Percentiles rank a stretch among this genome's conserved stretches.
Conservation (phyloP, 805 yeast genomes). For the Osmozyma mogii region DNA sequence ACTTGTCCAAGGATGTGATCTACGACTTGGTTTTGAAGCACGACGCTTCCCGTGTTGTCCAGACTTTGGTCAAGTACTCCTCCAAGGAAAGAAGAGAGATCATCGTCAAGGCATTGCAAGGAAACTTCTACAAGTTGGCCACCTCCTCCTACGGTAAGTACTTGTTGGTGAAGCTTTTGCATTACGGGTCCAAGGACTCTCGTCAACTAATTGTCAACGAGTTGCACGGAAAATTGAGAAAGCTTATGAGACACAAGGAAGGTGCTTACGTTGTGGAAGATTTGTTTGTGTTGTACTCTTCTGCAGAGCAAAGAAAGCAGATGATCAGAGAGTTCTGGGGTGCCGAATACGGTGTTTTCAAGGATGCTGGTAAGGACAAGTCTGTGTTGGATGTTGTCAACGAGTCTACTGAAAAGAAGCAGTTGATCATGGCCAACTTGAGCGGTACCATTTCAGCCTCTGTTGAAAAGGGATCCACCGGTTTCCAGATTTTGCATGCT, state of each 20-base stretch:
- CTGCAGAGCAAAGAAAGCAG: constrained; percentile 76
- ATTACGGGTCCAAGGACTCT: constrained; percentile 82
- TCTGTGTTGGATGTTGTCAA: constrained; percentile 57
- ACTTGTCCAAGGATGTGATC: constrained; percentile 63
- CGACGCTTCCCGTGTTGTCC: constrained; percentile 94
- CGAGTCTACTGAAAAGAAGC: constrained; percentile 72
- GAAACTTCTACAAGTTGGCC: constrained; percentile 72
- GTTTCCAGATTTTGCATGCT: constrained; percentile 92
- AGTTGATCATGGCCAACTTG: constrained; percentile 65
- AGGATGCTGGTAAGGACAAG: constrained; percentile 59
- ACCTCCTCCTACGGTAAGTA: constrained; percentile 93
- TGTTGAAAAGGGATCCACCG: constrained; percentile 91
- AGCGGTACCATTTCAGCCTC: constrained; percentile 80
- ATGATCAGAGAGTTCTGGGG: constrained; percentile 98
- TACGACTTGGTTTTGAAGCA: constrained; percentile 87
- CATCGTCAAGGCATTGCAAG: constrained; percentile 62
- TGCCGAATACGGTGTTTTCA: constrained; percentile 85
- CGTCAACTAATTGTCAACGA: constrained; percentile 72
- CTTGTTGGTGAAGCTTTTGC: constrained; percentile 76
- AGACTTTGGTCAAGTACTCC: constrained; percentile 83
- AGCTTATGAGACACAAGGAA: constrained; percentile 92
- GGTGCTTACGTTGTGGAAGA: constrained; percentile 98
- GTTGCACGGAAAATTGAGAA: constrained; percentile 84
- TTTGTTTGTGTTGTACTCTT: constrained; percentile 75
- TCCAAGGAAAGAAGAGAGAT: constrained; percentile 69